phyloP scores from a whole-genome alignment of 768 basidiomycete species.

The Russula vinacea region DNA sequence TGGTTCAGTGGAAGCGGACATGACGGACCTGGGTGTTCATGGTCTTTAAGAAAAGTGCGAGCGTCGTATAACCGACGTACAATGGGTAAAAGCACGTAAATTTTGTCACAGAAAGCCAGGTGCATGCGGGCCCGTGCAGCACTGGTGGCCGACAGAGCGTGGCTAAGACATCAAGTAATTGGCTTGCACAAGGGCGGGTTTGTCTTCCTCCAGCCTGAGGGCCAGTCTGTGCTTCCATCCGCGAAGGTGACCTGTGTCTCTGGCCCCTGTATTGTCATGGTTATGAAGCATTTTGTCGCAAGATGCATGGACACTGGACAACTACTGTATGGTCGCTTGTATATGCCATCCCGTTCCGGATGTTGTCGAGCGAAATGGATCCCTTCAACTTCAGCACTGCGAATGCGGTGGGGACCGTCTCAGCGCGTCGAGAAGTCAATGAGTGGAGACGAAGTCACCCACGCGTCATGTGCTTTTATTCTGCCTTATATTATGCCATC shows the following conservation, averaged over 20 bases:
- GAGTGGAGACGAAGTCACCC: too few species aligned
- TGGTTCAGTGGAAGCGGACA: conserved; percentile 31
- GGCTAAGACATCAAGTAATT: conserved; percentile 40
- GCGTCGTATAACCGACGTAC: too few species aligned
- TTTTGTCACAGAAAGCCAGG: conserved; percentile 43
- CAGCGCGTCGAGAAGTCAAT: too few species aligned
- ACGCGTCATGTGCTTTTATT: too few species aligned
- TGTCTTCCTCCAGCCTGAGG: conserved; percentile 41
- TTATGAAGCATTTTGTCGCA: not conserved
- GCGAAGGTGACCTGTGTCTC: conserved; percentile 34
- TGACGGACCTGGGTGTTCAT: conserved; percentile 43
- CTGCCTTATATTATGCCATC: too few species aligned
- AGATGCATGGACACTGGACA: conserved; percentile 41
- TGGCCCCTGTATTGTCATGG: not conserved
- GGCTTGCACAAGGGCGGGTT: conserved; percentile 43
- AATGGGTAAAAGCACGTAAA: not conserved
- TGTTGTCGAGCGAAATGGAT: conserved; percentile 38
- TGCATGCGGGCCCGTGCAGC: too few species aligned
- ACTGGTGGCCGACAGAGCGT: conserved; percentile 36
- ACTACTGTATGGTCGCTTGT: conserved; percentile 38
- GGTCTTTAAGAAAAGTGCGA: conserved; percentile 47
- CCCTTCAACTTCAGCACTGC: too few species aligned
- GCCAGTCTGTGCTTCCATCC: conserved; percentile 40
- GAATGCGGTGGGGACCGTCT: too few species aligned
- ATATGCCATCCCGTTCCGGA: conserved; percentile 41